Evolutionary conservation across 495 filamentous ascomycete species (phyloP).

Genomic region (Talaromyces adpressus): DNA sequence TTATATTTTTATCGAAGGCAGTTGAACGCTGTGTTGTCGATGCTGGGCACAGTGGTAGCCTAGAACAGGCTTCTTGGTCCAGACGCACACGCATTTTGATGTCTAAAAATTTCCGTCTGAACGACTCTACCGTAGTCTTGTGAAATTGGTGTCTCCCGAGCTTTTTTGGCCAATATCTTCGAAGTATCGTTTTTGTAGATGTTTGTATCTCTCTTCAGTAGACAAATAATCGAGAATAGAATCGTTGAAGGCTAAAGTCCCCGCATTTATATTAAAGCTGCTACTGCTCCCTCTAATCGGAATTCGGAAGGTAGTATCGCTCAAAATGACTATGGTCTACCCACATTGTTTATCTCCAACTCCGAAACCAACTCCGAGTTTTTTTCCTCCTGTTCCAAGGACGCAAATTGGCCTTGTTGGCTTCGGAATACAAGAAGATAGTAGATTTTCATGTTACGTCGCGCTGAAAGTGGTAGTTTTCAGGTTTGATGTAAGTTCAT

Average conservation of each 20-base stretch:
- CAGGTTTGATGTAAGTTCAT: no score
- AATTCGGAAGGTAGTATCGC: constrained; percentile 8
- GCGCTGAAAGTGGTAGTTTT: no score
- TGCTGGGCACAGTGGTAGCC: not conserved
- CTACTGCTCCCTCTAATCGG: not conserved
- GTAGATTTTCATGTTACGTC: not conserved
- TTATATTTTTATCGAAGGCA: not conserved
- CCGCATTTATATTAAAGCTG: not conserved
- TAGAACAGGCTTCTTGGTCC: not conserved
- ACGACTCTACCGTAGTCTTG: not conserved
- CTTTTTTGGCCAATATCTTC: not conserved
- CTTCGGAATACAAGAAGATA: not conserved
- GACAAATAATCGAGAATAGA: not conserved
- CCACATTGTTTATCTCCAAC: not conserved
- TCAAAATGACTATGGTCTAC: not conserved
- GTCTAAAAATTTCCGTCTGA: not conserved
- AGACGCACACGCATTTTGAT: not conserved
- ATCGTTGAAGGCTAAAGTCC: not conserved
- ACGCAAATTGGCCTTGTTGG: not conserved
- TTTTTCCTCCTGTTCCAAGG: not conserved
- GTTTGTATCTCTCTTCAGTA: not conserved
- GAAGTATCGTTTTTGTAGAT: not conserved
- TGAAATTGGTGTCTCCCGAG: not conserved
- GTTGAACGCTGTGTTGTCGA: not conserved
- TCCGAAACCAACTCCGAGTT: not conserved